A percentile compares a stretch with the other conserved stretches of the same genome.
These are phyloP conservation scores for Apocynum venetum DNA, from an alignment of 257 asterid species.

Conservation along the genomic window DNA sequence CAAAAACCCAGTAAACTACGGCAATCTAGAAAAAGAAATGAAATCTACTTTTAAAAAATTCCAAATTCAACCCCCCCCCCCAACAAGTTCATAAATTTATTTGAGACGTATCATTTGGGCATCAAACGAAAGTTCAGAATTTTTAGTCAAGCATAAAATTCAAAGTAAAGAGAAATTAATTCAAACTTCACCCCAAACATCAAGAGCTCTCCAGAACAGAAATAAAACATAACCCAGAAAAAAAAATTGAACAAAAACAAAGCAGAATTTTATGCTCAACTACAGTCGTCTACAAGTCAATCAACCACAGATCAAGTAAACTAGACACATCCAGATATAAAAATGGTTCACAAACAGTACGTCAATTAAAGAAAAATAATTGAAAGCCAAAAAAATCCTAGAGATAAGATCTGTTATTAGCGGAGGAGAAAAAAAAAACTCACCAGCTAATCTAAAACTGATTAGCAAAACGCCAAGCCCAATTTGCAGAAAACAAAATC, in stretches of 20 bases:
- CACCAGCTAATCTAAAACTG: constrained; percentile 20
- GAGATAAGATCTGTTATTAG: constrained; percentile 18
- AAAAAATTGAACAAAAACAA: not conserved
- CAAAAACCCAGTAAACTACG: not conserved
- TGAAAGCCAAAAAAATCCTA: not conserved
- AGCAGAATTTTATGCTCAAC: not conserved
- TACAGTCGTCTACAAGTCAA: constrained; percentile 2
- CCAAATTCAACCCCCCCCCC: not conserved
- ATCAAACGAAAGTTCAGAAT: not conserved
- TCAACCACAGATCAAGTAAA: constrained; percentile 14
- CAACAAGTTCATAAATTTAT: not conserved
- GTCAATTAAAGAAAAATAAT: not conserved
- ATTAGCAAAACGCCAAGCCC: constrained; percentile 5
- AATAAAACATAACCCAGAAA: not conserved
- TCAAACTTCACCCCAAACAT: not conserved
- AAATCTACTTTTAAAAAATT: not conserved
- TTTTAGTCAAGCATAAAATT: not conserved
- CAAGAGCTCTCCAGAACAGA: too few species aligned
- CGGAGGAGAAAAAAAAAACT: constrained; percentile 6
- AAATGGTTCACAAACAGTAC: not conserved
- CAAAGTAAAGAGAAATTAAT: not conserved
- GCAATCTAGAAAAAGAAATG: too few species aligned
- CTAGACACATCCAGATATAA: not conserved
- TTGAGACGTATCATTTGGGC: not conserved
- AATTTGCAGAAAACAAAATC: not conserved